A percentile compares a stretch with the other conserved stretches of the same genome.
phyloP scores from a whole-genome alignment of 208 protist species.

The Leishmania tarentolae region DNA sequence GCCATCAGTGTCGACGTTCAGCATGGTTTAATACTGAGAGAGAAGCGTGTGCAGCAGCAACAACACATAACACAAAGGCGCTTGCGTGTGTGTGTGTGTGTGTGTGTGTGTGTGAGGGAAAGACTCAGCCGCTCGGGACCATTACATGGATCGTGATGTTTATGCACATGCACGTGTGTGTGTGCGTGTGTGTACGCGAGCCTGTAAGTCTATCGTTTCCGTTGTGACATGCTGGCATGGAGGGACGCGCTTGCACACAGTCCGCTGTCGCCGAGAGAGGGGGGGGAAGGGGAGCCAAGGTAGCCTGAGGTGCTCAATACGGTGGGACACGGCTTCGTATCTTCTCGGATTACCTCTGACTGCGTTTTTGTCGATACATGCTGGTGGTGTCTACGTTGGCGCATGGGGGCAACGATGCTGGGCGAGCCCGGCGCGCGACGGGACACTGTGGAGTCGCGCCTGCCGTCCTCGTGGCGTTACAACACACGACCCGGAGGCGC shows the following conservation, averaged over 20 bases:
- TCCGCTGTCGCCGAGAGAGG: neutral
- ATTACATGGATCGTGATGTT: too few relatives aligned
- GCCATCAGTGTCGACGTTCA: constrained; percentile 43
- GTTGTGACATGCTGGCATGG: neutral
- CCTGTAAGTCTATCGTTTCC: neutral
- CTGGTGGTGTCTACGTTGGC: neutral
- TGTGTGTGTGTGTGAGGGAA: too few relatives aligned
- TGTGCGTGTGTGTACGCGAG: neutral
- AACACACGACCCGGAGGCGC: neutral
- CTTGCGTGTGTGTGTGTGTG: too few relatives aligned
- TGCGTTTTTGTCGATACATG: neutral
- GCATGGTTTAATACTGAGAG: constrained; percentile 22
- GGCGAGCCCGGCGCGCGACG: neutral
- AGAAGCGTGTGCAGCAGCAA: neutral
- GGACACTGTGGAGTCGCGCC: neutral
- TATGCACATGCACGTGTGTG: too few relatives aligned
- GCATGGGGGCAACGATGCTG: neutral
- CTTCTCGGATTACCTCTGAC: neutral
- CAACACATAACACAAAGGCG: neutral
- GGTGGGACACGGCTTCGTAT: neutral
- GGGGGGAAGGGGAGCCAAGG: neutral
- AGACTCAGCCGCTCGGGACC: too few relatives aligned
- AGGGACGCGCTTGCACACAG: neutral
- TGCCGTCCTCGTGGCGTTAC: neutral
- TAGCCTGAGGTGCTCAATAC: neutral